phyloP scores from a whole-genome alignment of 306 rosid genomes.

The Astragalus membranaceus region DNA sequence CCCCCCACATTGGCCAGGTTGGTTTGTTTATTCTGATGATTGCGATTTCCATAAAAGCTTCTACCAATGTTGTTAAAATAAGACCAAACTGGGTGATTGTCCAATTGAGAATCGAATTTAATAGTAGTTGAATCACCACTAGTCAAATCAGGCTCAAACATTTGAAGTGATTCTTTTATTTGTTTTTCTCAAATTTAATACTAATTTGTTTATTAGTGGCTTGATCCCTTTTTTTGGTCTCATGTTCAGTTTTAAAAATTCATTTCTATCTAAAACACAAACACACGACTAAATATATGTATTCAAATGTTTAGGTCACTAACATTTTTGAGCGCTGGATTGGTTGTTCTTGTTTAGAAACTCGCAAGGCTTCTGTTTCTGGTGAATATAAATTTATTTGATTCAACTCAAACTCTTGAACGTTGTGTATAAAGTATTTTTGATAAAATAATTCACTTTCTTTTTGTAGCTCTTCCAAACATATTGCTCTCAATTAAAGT shows the following conservation, averaged over 20 bases:
- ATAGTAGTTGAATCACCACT: no score
- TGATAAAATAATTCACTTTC: constrained; percentile 14
- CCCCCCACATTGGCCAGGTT: neutral
- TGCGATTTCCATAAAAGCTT: neutral
- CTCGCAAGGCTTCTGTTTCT: neutral
- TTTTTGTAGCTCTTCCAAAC: constrained; percentile 18
- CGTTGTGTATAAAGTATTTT: neutral
- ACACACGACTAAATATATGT: neutral
- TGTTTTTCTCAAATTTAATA: no score
- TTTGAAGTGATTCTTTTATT: no score
- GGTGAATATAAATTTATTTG: constrained; percentile 6
- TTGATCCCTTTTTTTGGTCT: no score
- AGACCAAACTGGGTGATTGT: no score
- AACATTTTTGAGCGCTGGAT: neutral
- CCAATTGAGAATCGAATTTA: no score
- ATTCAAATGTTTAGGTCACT: constrained; percentile 15
- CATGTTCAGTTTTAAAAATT: no score
- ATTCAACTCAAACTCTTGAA: neutral
- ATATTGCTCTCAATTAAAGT: neutral
- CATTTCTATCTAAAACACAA: neutral
- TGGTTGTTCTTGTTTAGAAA: neutral
- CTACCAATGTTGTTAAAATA: no score
- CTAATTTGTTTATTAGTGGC: no score
- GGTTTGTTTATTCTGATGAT: neutral
- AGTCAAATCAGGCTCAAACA: no score